Evolutionary conservation across 176 grass and related monocot species (phyloP), one percentile per base, ranked within the genome.

Genomic region (Zoysia pacifica): DNA sequence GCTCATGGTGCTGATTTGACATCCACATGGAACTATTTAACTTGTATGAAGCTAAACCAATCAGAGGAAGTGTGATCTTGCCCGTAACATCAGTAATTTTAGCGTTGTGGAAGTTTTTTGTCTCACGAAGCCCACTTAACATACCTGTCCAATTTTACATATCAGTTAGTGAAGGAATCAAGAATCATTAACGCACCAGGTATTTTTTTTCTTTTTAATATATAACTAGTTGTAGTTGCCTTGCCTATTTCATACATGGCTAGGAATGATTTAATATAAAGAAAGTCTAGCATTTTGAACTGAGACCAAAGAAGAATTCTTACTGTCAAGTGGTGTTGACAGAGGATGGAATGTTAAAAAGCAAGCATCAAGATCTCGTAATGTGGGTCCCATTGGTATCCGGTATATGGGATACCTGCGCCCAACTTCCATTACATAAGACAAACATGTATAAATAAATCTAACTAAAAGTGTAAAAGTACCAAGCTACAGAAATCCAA

Each of bases 401-500:
- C 93, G 72, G 82, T 94, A 91, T 82, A 94, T 89, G n/a, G 89
- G 89, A 68, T 97, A 93, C 90, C 90, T 97, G 85, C 50, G 69
- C 12, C 43, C 36, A 69, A 80, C 50, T 81, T 85, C 15, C 50
- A 62, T 55, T 53, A 38, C 46, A 7, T 84, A 73, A 74, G 66
- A 70, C 37, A 69, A 75, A 63, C 61, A 54, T 56, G 53, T 71
- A 69, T 16, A 51, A 83, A 62, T 42, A 13, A 61, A 42, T 70
- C n/a, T 55, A 75, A 39, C 48, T 28, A 45, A 62, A 70, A 13
- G 28, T 72, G 62, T 81, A 79, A 49, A 47, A 73, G 60, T 93
- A 97, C 90, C 93, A 97, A 36, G 93, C 93, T 81, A 97, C 87
- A 79, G 93, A 97, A 55, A 97, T 92, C 93, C 93, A 97, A 76